Percentiles rank a stretch among this genome's conserved stretches.
These are phyloP conservation scores for Aphanomyces cochlioides DNA, from an alignment of 352 stramenopile genomes.

Conservation along the genomic window DNA sequence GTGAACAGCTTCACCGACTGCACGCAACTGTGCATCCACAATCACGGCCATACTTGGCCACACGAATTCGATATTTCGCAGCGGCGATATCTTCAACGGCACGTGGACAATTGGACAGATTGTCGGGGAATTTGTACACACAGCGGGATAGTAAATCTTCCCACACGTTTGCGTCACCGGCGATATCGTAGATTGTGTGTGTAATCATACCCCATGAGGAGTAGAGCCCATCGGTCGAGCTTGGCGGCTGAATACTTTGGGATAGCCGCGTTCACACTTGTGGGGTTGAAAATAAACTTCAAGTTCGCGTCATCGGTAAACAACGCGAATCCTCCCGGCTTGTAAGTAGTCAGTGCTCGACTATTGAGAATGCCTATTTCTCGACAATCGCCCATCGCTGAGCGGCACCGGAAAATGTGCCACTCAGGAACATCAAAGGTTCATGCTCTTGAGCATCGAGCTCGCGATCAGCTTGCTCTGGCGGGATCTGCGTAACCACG, in stretches of 20 bases:
- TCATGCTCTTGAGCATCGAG: slow-evolving; percentile 16
- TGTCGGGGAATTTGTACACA: slow-evolving; percentile 5
- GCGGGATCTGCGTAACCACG: slow-evolving; percentile 22
- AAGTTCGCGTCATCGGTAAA: slow-evolving; percentile 26
- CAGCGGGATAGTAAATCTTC: slow-evolving; percentile 29
- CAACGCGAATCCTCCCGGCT: slow-evolving; percentile 15
- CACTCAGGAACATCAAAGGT: slow-evolving; percentile 18
- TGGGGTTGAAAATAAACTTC: slow-evolving; percentile 28
- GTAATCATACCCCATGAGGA: slow-evolving; percentile 28
- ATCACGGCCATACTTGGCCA: background rate
- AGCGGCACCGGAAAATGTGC: slow-evolving; percentile 12
- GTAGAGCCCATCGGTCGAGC: slow-evolving; percentile 19
- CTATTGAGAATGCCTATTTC: slow-evolving; percentile 18
- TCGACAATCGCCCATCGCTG: slow-evolving; percentile 20
- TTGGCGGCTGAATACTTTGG: slow-evolving; percentile 20
- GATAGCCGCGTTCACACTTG: background rate
- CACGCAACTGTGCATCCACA: background rate
- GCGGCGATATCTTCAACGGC: too few relatives aligned
- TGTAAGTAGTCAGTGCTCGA: background rate
- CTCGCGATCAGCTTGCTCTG: background rate
- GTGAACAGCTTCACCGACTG: too few relatives aligned
- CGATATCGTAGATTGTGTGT: slow-evolving; percentile 28
- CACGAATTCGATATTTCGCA: background rate
- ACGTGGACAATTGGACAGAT: slow-evolving; percentile 23
- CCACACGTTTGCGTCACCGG: slow-evolving; percentile 28